phyloP scores from a whole-genome alignment of 805 yeast species.

The Cyberlindnera japonica region DNA sequence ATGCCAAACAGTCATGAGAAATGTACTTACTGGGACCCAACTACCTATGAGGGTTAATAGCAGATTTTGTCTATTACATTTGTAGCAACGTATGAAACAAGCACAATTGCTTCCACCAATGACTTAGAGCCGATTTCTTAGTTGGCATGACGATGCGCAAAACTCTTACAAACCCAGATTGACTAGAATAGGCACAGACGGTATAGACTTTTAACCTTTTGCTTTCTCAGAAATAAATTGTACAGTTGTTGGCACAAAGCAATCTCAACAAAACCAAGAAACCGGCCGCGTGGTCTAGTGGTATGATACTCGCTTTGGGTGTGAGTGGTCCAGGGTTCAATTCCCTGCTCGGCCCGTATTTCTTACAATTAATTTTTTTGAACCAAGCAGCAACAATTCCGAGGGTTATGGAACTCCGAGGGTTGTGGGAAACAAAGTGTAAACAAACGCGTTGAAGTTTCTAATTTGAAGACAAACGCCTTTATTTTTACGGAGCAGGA shows the following conservation, averaged over 20 bases:
- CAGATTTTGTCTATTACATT: no score
- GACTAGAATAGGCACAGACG: no score
- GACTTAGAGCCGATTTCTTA: no score
- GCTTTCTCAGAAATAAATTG: no score
- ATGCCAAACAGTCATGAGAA: slow-evolving; percentile 21
- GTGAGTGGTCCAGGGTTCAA: slow-evolving; percentile 23
- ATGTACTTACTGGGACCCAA: neutral
- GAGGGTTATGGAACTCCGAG: slow-evolving; percentile 26
- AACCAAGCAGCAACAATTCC: slow-evolving; percentile 9
- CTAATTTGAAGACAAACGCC: neutral
- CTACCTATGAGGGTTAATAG: no score
- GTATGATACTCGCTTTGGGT: slow-evolving; percentile 32
- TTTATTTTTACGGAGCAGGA: neutral
- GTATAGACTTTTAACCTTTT: no score
- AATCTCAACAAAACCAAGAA: no score
- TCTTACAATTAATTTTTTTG: slow-evolving; percentile 2
- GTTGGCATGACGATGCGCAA: no score
- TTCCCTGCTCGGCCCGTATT: slow-evolving; percentile 20
- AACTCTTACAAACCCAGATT: no score
- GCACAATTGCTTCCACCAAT: no score
- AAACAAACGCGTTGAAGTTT: neutral
- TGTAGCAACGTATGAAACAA: no score
- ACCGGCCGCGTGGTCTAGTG: slow-evolving; percentile 31
- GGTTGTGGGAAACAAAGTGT: neutral
- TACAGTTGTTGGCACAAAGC: no score